Evolutionary conservation across 2,329 filamentous ascomycete genomes (phyloP), one percentile per base, ranked within the genome.

Genomic region (Hymenotorrendiella dingleyae): DNA sequence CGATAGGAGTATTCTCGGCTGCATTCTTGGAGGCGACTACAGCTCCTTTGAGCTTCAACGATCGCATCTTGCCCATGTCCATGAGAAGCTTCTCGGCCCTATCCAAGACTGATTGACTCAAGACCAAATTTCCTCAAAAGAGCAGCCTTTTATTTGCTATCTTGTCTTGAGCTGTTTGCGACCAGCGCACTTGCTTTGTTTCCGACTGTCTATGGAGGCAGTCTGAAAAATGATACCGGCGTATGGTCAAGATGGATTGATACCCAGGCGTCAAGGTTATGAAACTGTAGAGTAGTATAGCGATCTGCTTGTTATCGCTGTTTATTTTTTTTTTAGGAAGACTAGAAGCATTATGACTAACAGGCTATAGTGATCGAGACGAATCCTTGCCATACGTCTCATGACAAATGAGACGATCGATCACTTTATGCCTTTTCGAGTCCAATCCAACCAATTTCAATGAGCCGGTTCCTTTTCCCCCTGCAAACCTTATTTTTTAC

Each of bases 11-110:
- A 77, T 96, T 19, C 74, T 97, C 6, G 77, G 76, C 24, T 72
- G 78, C 28, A 74, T 95, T 28, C 68, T 94, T 40, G 82, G 74
- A 9, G 89, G 86, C 40, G 83, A 94, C 56, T 97, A 95, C 63
- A 73, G 74, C 5, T 77, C 78, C 2, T 94, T 94, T 58, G 68
- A 75, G 16, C 63, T 71, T 30, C 86, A 94, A 62, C 77, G 89
- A 40, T 67, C 74, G 10, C 82, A 62, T 46, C 56, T 63, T 29
- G 50, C 47, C 10, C 54, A 60, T 39, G 36, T 62, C 16, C 50
- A 61, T 36, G 56, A 62, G 38, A 36, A 48, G 22, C 45, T 56
- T 6, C 43, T 50, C 37, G 50, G 55, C 19, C 54, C 53, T 11
- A 35, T 54, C 28, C 33, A 49, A 8, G 44, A 44, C 20, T 20